Evolutionary conservation across 31 red algal genomes (phyloP).

Genomic region (Odonthalia washingtoniensis): DNA sequence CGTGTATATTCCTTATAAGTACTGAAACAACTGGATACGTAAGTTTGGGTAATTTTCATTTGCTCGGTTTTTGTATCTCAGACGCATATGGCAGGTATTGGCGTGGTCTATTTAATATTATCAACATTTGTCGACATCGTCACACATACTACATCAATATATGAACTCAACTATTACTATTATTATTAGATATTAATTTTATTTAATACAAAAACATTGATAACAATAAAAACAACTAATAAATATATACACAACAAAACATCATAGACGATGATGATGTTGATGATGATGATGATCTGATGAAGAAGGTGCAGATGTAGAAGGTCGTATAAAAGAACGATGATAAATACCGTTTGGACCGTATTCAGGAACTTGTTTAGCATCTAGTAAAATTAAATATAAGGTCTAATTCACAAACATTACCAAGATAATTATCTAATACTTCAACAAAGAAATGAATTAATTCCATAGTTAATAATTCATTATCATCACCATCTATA

Average conservation of each 20-base stretch:
- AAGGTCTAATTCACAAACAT: constrained; percentile 97
- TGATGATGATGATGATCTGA: neutral
- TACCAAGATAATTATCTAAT: constrained; percentile 94
- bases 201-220: no score
- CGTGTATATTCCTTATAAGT: constrained; percentile 56
- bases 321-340: neutral
- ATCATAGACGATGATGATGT: no score
- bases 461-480: constrained; percentile 84
- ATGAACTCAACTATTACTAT: no score
- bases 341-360: constrained; percentile 32
- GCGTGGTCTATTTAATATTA: no score
- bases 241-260: no score
- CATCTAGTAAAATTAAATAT: constrained; percentile 94
- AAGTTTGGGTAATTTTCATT: constrained; percentile 54
- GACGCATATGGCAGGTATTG: constrained; percentile 61
- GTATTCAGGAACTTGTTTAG: constrained; percentile 73
- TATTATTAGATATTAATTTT: no score
- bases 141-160: no score
- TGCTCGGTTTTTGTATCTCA: constrained; percentile 65
- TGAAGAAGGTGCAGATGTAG: no score
- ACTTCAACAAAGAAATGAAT: constrained; percentile 94
- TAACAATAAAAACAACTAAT: no score
- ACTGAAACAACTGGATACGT: constrained; percentile 38
- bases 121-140: no score
- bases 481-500: constrained; percentile 86